Evolutionary conservation across 129 eudicot species (phyloP).

Genomic region (Helianthus annuus): HanXRQr2.0-SUNRISE NC_035435.2:115439636-115440135

Average conservation of each 20-base stretch:
- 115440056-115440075: constrained; percentile 53
- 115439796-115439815: not conserved
- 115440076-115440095: constrained; percentile 76
- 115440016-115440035: constrained; percentile 60
- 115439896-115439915: constrained; percentile 89
- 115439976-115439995: constrained; percentile 49
- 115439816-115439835: not conserved
- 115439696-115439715: constrained; percentile 99
- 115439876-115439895: constrained; percentile 90
- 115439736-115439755: constrained; percentile 5
- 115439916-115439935: constrained; percentile 87
- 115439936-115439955: constrained; percentile 79
- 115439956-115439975: constrained; percentile 51
- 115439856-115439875: constrained; percentile 90
- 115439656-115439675: constrained; percentile 56
- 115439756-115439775: not conserved
- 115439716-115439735: constrained; percentile 37
- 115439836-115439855: constrained; percentile 48
- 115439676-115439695: constrained; percentile 80
- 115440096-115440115: constrained; percentile 77
- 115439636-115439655: constrained; percentile 65
- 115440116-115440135: constrained; percentile 33
- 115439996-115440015: constrained; percentile 76
- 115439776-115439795: not conserved
- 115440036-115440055: constrained; percentile 75